Base-by-base conservation (phyloP, 179 eudicot species). In the Corrigiola litoralis region DNA sequence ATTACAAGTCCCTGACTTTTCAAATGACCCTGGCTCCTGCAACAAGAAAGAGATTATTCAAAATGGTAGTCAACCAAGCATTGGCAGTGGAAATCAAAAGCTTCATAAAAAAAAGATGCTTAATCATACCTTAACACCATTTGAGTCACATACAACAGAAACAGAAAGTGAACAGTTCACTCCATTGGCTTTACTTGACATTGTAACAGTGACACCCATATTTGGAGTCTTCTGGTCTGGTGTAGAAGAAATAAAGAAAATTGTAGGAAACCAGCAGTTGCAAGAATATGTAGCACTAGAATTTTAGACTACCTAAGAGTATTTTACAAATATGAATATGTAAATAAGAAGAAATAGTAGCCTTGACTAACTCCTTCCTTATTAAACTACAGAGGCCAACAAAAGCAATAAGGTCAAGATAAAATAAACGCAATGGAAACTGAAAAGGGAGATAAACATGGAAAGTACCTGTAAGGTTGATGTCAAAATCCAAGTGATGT, bases 121-220 rank as follows among this genome's bases (percentile, higher is more conserved):
- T 38, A 67, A 41, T 67, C 91, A 64, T 71, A 87, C 98, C 76
- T 80, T 79, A 67, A 84, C 45, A 67, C 80, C 76, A 44, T 71
- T 77, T 54, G 69, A 55, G 73, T 89, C 85, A 66, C 98, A 89
- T 34, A 87, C 68, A 58, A 92, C 83, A 63, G 96, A 84, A 45
- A 92, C 98, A 27, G 86, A 72, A 58, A 92, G 86, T 37, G 98
- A 92, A 66, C 98, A 92, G 77, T 92, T 87, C 47, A 16, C 52
- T 69, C 61, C 71, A 20, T 54, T 65, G 57, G 67, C 63, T 28
- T n/a, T 66, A 66, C 71, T 80, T 64, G 84, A 77, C 87, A 92
- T 79, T 66, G 75, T 78, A 56, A 89, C 75, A 36, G 75, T 69
- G 27, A 89, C 84, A 58, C 98, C 98, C 69, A 41, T 82, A 36